phyloP scores from a whole-genome alignment of 73 alveolate species.

The Urostyla sp. region DNA sequence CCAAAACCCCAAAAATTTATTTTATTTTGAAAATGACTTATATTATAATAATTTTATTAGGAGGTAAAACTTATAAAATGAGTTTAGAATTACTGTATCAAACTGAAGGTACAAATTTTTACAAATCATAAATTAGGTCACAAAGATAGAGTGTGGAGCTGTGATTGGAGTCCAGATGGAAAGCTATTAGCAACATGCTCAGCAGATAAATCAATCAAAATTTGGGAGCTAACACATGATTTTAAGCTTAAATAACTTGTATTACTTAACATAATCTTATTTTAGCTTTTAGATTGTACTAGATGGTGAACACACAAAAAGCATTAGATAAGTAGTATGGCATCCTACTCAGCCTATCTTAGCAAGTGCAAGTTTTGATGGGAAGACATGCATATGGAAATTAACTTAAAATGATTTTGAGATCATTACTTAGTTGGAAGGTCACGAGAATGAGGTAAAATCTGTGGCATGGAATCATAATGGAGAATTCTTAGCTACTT shows the following conservation, averaged over 20 bases:
- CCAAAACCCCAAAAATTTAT: background rate
- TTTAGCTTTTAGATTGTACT: slow-evolving; percentile 66
- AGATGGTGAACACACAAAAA: slow-evolving; percentile 85
- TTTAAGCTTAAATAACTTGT: no score
- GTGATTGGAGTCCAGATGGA: slow-evolving; percentile 85
- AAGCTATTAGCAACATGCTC: slow-evolving; percentile 87
- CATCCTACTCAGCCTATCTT: slow-evolving; percentile 87
- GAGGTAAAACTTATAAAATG: slow-evolving; percentile 7
- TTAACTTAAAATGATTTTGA: slow-evolving; percentile 72
- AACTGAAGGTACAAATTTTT: slow-evolving; percentile 18
- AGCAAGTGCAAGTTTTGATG: slow-evolving; percentile 94
- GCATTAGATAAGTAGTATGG: slow-evolving; percentile 94
- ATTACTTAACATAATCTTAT: no score
- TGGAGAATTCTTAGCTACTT: slow-evolving; percentile 93
- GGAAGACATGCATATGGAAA: slow-evolving; percentile 90
- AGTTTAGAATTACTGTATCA: background rate
- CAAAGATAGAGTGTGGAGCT: slow-evolving; percentile 90
- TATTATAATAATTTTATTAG: no score
- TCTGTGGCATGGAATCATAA: slow-evolving; percentile 91
- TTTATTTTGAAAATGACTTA: background rate
- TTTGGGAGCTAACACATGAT: slow-evolving; percentile 75
- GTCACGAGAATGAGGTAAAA: slow-evolving; percentile 97
- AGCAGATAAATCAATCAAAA: slow-evolving; percentile 81
- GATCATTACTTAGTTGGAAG: slow-evolving; percentile 88
- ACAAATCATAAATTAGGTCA: slow-evolving; percentile 52